These are phyloP conservation scores for Paecilomyces variotii DNA, from an alignment of 2,329 filamentous ascomycete genomes.

Conservation along the genomic window DNA sequence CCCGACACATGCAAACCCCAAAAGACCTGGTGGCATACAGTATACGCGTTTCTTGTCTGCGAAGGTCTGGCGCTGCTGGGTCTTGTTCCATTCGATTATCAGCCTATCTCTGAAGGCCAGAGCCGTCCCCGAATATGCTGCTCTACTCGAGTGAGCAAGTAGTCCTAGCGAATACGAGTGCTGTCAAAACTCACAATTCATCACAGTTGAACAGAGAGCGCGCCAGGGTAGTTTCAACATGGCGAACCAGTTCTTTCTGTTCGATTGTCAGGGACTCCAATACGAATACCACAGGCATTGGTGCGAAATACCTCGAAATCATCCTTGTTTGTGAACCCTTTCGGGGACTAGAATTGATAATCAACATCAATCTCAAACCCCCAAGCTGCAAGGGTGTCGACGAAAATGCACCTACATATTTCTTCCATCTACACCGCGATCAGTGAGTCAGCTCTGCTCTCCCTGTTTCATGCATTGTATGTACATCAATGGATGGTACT, in stretches of 20 bases:
- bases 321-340: conserved; percentile 68
- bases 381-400: not conserved
- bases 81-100: conserved; percentile 95
- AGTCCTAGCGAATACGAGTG: not conserved
- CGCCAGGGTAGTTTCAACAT: conserved; percentile 93
- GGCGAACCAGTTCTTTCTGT: conserved; percentile 75
- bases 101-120: conserved; percentile 88
- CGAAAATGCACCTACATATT: conserved; percentile 40
- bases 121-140: conserved; percentile 84
- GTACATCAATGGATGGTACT: conserved; percentile 31
- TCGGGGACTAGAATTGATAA: conserved; percentile 42
- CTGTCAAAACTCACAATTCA: conserved; percentile 49
- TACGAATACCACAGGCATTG: not conserved
- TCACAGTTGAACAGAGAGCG: conserved; percentile 98
- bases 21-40: conserved; percentile 44
- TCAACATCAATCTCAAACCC: conserved; percentile 1
- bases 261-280: not conserved
- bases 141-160: conserved; percentile 36
- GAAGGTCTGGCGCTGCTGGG: conserved; percentile 91
- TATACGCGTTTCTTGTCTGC: conserved; percentile 89
- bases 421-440: conserved; percentile 46
- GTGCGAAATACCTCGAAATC: conserved; percentile 55
- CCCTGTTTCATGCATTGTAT: conserved; percentile 4
- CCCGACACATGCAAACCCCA: not conserved
- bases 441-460: conserved; percentile 8